Base-by-base conservation (phyloP, 345 rosid species). In the Sapria himalayana region DNA sequence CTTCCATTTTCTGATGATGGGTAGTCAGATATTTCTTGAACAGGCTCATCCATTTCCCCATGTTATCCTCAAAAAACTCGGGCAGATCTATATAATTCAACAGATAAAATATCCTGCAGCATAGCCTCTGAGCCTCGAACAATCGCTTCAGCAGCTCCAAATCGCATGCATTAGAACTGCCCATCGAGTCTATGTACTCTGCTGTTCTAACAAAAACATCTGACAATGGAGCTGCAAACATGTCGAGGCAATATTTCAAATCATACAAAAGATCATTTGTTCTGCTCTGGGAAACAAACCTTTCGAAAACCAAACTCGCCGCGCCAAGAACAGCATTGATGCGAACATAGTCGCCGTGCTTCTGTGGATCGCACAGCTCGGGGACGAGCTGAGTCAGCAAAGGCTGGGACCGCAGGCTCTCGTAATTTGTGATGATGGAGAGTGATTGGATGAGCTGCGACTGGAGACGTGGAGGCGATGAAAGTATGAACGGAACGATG, bases 391-490 rank as follows among this genome's bases (percentile, higher is more conserved):
- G 84, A 0, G 99, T 93, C 8, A 91, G 86, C 58, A 91, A 45
- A 13, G 86, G 79, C 99, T 95, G 84, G 4, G 57, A 42, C 46
- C 70, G 77, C 5, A 93, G 99, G 58, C 82, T 82, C 57, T 91
- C 99, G 41, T 84, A 84, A 65, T 77, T 73, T 16, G 95, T 81
- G 9, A 91, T 84, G 38, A 84, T 63, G 15, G 93, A 74, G 19
- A 91, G 70, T 58, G 95, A 81, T 59, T 91, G 93, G 29, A 86
- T 74, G 37, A 84, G 71, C 74, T 91, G 99, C 47, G 92, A 77
- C 66, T 89, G 95, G 52, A 91, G 77, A 4, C 73, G 76, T 5
- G 86, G 66, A 6, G 89, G 43, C 19, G 93, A 47, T 19, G 93
- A 69, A 4, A 89, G 76, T 92, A 86, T 81, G 24, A 86, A 85